These are phyloP conservation scores for Lodderomyces pseudojiufengensis DNA, from an alignment of 1,139 yeast species.

Conservation along the genomic window DNA sequence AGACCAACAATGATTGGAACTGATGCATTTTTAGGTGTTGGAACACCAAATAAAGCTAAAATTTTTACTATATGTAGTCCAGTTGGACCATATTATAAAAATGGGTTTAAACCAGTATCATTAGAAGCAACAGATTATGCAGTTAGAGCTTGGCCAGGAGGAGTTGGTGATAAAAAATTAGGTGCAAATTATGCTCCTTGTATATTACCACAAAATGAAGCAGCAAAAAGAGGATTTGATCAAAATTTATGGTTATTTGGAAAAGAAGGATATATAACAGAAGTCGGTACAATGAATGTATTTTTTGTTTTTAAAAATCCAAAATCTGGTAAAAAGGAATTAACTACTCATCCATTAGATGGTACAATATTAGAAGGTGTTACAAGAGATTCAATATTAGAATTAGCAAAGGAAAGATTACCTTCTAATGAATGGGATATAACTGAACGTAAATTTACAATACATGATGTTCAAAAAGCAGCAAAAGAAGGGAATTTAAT, in stretches of 20 bases:
- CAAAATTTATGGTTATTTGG: constrained; percentile 97
- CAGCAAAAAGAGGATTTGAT: constrained; percentile 85
- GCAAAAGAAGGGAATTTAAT: constrained; percentile 77
- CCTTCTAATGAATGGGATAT: constrained; percentile 72
- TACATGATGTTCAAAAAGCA: constrained; percentile 72
- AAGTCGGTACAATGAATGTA: constrained; percentile 96
- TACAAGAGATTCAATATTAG: constrained; percentile 84
- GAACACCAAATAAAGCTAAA: constrained; percentile 73
- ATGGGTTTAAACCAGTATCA: constrained; percentile 91
- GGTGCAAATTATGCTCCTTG: constrained; percentile 99
- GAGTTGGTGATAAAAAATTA: constrained; percentile 91
- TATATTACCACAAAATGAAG: constrained; percentile 80
- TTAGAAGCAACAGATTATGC: constrained; percentile 94
- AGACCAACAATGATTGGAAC: constrained; percentile 97
- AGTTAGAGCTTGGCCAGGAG: constrained; percentile 99
- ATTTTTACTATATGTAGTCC: constrained; percentile 88
- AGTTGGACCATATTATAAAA: constrained; percentile 87
- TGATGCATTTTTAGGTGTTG: constrained; percentile 79
- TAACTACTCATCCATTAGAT: constrained; percentile 93
- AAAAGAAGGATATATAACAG: constrained; percentile 82
- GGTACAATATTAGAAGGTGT: constrained; percentile 97
- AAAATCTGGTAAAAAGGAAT: constrained; percentile 77
- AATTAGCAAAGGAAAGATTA: constrained; percentile 70
- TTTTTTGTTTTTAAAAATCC: constrained; percentile 73
- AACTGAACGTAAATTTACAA: constrained; percentile 77